Evolutionary conservation across 305 asterid genomes (phyloP).

Genomic region (Fraxinus platypoda): DNA sequence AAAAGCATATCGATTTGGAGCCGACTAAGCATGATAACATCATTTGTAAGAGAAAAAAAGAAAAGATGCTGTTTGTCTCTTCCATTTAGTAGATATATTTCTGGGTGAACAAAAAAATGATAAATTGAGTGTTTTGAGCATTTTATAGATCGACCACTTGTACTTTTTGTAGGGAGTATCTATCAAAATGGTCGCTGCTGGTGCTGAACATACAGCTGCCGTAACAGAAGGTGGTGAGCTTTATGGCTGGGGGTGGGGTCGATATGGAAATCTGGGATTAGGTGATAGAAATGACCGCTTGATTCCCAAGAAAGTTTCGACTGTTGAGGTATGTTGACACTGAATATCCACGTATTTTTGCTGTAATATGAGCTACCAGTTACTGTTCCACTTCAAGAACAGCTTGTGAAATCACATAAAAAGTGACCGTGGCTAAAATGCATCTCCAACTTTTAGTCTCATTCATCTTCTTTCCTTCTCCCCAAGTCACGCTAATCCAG

Average conservation of each 20-base stretch:
- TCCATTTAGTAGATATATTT: background rate
- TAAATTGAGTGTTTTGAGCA: background rate
- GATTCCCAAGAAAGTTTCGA: slow-evolving; percentile 72
- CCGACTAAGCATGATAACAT: background rate
- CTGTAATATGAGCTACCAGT: background rate
- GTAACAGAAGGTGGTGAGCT: slow-evolving; percentile 93
- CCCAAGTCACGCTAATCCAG: slow-evolving; percentile 7
- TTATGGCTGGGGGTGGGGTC: slow-evolving; percentile 99
- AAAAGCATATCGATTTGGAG: background rate
- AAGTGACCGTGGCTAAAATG: background rate
- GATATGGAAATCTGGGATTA: slow-evolving; percentile 93
- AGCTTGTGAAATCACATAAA: background rate
- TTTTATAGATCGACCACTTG: background rate
- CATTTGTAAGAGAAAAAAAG: background rate
- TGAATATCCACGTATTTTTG: background rate
- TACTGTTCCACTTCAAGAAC: background rate
- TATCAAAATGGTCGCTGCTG: slow-evolving; percentile 96
- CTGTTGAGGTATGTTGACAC: slow-evolving; percentile 43
- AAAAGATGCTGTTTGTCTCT: background rate
- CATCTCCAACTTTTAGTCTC: background rate
- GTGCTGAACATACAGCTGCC: slow-evolving; percentile 99
- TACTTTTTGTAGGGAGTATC: slow-evolving; percentile 56
- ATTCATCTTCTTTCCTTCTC: background rate
- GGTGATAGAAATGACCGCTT: slow-evolving; percentile 88
- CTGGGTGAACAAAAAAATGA: background rate